Percentiles rank a stretch among this genome's conserved stretches.
Evolutionary conservation across 371 early-diverging fungal species (phyloP).

Genomic region (Rhizopus stolonifer): DNA sequence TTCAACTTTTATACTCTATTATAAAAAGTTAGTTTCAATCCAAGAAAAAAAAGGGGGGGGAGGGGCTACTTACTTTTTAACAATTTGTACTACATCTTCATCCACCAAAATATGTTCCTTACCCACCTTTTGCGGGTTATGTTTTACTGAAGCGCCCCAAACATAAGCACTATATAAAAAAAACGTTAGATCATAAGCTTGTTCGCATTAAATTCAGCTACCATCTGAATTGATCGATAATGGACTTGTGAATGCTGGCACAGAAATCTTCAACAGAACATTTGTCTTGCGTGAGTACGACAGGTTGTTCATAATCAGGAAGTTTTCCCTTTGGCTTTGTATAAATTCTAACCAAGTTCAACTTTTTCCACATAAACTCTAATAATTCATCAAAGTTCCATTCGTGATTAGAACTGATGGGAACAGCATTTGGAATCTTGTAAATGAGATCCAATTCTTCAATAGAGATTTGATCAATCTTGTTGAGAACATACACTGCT

Average conservation of each 20-base stretch:
- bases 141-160: slow-evolving; percentile 99
- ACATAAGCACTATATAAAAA: slow-evolving; percentile 83
- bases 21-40: no score
- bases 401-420: slow-evolving; percentile 95
- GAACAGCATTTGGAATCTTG: slow-evolving; percentile 98
- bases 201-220: slow-evolving; percentile 26
- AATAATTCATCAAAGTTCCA: slow-evolving; percentile 99
- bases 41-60: no score
- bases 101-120: slow-evolving; percentile 93
- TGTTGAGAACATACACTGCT: slow-evolving; percentile 92
- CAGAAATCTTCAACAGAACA: no score
- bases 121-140: slow-evolving; percentile 99
- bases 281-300: no score
- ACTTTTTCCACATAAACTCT: slow-evolving; percentile 93
- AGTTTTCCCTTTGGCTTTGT: no score
- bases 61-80: slow-evolving; percentile 71
- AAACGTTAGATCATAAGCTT: not conserved
- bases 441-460: slow-evolving; percentile 94
- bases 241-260: no score
- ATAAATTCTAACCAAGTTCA: slow-evolving; percentile 82
- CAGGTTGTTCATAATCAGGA: no score
- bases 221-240: slow-evolving; percentile 93
- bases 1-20: no score
- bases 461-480: slow-evolving; percentile 93
- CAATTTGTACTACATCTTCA: slow-evolving; percentile 99